Evolutionary conservation across 2,329 filamentous ascomycete species (phyloP).

Genomic region (Colletotrichum sansevieriae): DNA sequence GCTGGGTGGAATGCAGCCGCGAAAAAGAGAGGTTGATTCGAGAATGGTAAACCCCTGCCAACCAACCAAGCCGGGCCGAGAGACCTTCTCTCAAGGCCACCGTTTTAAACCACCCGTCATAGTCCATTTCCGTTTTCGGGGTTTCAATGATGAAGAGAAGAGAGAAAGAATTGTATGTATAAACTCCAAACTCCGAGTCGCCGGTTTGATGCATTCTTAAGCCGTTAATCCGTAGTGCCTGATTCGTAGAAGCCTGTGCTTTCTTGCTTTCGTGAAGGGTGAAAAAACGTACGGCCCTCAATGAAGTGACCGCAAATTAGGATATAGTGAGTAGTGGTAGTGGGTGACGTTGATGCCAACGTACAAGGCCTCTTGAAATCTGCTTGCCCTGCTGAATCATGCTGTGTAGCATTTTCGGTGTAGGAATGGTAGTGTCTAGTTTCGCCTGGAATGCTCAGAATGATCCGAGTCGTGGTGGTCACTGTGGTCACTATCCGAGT

Average conservation of each 20-base stretch:
- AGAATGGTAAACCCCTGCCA: constrained; percentile 4
- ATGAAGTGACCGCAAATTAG: constrained; percentile 21
- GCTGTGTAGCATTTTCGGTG: not conserved
- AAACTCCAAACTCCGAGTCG: constrained; percentile 42
- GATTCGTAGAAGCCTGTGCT: constrained; percentile 35
- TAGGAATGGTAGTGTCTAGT: constrained; percentile 9
- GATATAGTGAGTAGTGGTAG: constrained; percentile 9
- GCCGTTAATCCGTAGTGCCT: constrained; percentile 40
- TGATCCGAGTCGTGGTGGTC: constrained; percentile 39
- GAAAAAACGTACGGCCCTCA: not conserved
- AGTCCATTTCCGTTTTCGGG: constrained; percentile 27
- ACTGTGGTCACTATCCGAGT: constrained; percentile 23
- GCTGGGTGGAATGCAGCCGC: constrained; percentile 7
- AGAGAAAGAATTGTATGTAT: constrained; percentile 23
- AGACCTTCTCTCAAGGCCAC: constrained; percentile 27
- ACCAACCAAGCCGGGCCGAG: constrained; percentile 28
- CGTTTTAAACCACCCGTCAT: constrained; percentile 30
- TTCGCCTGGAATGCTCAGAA: constrained; percentile 34
- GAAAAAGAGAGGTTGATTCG: constrained; percentile 4
- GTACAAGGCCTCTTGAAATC: not conserved
- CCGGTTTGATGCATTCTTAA: constrained; percentile 42
- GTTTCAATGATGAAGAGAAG: constrained; percentile 23
- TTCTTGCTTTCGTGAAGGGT: constrained; percentile 33
- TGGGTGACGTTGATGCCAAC: constrained; percentile 1
- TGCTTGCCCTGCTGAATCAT: constrained; percentile 13